Evolutionary conservation across 305 asterid genomes (phyloP).

Genomic region (Fraxinus angustifolia): DNA sequence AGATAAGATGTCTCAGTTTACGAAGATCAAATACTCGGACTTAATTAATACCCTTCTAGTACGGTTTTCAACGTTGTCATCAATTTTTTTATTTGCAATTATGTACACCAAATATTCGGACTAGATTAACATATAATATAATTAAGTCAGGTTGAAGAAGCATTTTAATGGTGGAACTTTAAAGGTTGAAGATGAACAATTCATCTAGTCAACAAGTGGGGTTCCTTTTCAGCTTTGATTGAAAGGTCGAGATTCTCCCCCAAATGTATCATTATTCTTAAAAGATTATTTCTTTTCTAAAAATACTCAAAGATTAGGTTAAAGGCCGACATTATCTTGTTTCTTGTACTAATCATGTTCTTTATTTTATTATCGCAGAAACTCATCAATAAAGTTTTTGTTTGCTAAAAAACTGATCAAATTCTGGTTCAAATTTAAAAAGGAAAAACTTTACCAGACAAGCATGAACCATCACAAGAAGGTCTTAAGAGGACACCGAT

Average conservation of each 20-base stretch:
- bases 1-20: not conserved
- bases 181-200: not conserved
- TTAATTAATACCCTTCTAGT: not conserved
- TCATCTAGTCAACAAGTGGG: not conserved
- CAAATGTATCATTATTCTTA: not conserved
- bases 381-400: not conserved
- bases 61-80: too few relatives aligned
- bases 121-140: too few relatives aligned
- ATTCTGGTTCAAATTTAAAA: too few relatives aligned
- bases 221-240: not conserved
- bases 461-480: not conserved
- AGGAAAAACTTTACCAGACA: too few relatives aligned
- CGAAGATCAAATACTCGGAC: not conserved
- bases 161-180: not conserved
- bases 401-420: not conserved
- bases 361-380: not conserved
- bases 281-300: too few relatives aligned
- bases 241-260: not conserved
- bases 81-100: not conserved
- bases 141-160: not conserved
- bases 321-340: not conserved
- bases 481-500: not conserved
- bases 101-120: not conserved
- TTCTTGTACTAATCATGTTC: not conserved
- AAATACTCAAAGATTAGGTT: too few relatives aligned